Evolutionary conservation across 2,329 filamentous ascomycete species (phyloP), one percentile per base, ranked within the genome.

Genomic region (Albifimbria verrucaria): DNA sequence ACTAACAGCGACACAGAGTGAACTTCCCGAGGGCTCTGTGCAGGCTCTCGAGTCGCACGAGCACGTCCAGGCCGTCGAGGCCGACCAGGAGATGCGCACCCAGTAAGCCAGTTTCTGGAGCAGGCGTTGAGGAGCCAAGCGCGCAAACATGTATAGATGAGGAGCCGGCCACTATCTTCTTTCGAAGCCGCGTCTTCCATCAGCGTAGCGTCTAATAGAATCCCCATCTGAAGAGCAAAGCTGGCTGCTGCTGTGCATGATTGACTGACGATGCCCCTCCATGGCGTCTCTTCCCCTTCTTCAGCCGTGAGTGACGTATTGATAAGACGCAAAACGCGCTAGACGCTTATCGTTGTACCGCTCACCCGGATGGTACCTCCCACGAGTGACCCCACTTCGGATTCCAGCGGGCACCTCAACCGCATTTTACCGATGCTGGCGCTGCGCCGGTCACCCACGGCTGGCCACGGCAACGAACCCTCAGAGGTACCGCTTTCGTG

Each of bases 11-110:
- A 28, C n/a, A n/a, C 12, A 20, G 5, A 15, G 6, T 21, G 78
- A 82, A 53, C 90, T 89, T 71, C 83, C 85, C 24, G 78, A 85
- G 12, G 89, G 87, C 66, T 74, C 80, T 17, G 76, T 96, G 53
- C 72, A 72, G 36, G 82, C 87, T 5, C 79, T 97, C 55, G 76
- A 86, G 62, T 77, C 74, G 55, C 82, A 88, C 75, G 83, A 90
- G 58, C 80, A 91, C 65, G 78, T 97, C 69, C 80, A 91, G 64
- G 64, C 65, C 44, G 88, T 96, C 54, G 93, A 97, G 80, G 64
- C 72, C 54, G 91, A 97, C 70, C 72, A 77, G 47, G 78, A 82
- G 63, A 83, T 95, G 56, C 85, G 61, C 63, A 94, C 82, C 7
- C 87, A 93, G 79, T 93, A 85, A 55, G 21, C 28, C 47, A 39